phyloP scores from a whole-genome alignment of 2,329 filamentous ascomycete species.

The Camillea tinctor region DNA sequence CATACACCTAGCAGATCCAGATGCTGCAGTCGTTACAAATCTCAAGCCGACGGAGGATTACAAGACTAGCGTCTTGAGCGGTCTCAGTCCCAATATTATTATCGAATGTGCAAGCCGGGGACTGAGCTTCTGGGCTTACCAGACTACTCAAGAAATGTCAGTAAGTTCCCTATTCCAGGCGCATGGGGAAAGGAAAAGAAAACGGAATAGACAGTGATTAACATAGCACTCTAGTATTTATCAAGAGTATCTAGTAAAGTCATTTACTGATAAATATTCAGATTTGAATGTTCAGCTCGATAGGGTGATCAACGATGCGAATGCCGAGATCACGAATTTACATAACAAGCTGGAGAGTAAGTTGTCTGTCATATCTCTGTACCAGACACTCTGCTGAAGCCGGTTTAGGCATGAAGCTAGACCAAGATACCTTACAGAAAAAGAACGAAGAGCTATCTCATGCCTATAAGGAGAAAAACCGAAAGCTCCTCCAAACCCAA shows the following conservation, averaged over 20 bases:
- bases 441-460: constrained; percentile 72
- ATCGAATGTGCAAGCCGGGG: constrained; percentile 84
- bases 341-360: constrained; percentile 64
- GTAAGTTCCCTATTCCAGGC: constrained; percentile 21
- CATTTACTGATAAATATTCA: constrained; percentile 69
- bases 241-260: constrained; percentile 72
- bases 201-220: background rate
- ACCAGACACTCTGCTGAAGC: constrained; percentile 11
- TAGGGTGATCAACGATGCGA: constrained; percentile 71
- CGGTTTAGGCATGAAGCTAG: constrained; percentile 50
- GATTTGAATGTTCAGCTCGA: constrained; percentile 66
- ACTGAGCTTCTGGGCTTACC: constrained; percentile 83
- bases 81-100: constrained; percentile 74
- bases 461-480: constrained; percentile 68
- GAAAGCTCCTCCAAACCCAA: constrained; percentile 67
- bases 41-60: constrained; percentile 84
- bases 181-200: too few relatives aligned
- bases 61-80: constrained; percentile 82
- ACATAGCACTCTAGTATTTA: constrained; percentile 59
- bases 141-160: constrained; percentile 80
- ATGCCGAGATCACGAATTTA: constrained; percentile 66
- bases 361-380: constrained; percentile 19
- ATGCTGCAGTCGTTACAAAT: constrained; percentile 71
- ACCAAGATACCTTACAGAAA: constrained; percentile 62
- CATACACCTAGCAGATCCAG: constrained; percentile 63